These are phyloP conservation scores for Gorgonomyces haynaldii DNA, from an alignment of 192 early-diverging fungal genomes.

Conservation along the genomic window DNA sequence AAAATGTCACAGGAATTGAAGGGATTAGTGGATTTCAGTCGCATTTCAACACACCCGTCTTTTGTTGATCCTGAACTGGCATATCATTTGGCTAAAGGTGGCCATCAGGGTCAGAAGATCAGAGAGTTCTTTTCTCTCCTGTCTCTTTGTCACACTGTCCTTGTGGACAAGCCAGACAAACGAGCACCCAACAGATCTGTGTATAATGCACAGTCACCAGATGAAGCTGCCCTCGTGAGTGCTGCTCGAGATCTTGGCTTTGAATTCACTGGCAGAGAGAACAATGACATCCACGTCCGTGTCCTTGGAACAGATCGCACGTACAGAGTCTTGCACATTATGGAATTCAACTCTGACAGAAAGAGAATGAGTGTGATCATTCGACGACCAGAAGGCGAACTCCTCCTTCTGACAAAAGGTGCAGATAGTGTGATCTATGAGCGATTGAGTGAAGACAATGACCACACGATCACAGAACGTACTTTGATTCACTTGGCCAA, in stretches of 20 bases:
- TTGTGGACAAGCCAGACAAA: constrained; percentile 57
- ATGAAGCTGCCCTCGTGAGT: constrained; percentile 88
- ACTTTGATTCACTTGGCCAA: constrained; percentile 5
- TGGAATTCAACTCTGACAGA: constrained; percentile 92
- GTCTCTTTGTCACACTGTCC: constrained; percentile 89
- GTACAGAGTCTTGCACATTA: constrained; percentile 73
- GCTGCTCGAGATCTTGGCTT: constrained; percentile 85
- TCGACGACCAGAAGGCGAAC: constrained; percentile 62
- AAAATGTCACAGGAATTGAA: no score
- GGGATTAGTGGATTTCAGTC: constrained; percentile 26
- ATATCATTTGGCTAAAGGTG: constrained; percentile 51
- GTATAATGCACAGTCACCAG: constrained; percentile 92
- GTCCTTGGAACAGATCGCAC: constrained; percentile 59
- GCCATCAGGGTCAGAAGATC: constrained; percentile 45
- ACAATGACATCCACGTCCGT: constrained; percentile 58
- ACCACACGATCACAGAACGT: background rate
- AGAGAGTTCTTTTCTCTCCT: constrained; percentile 80
- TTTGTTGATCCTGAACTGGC: constrained; percentile 79
- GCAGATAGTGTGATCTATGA: constrained; percentile 95
- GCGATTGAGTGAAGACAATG: constrained; percentile 31
- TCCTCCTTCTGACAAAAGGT: constrained; percentile 84
- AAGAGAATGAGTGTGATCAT: constrained; percentile 91
- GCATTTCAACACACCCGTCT: constrained; percentile 49
- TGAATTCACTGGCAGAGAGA: constrained; percentile 60
- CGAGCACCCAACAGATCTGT: constrained; percentile 33